phyloP scores from a whole-genome alignment of 2,329 filamentous ascomycete genomes.

The Cladorrhinum sp. region DNA sequence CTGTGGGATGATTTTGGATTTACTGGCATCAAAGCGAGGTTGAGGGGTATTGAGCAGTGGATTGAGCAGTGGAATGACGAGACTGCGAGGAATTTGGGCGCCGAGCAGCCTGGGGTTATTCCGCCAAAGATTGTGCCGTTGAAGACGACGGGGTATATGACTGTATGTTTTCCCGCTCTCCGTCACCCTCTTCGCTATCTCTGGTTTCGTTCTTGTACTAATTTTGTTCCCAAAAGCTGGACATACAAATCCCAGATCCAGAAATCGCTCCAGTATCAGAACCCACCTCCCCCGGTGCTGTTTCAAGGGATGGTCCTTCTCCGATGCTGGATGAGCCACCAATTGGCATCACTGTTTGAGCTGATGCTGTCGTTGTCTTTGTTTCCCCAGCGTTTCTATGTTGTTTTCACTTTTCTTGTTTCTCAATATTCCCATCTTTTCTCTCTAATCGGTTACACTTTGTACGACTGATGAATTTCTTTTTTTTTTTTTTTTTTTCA shows the following conservation, averaged over 20 bases:
- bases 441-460: slow-evolving; percentile 6
- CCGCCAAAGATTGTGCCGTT: slow-evolving; percentile 73
- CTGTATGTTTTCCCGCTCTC: slow-evolving; percentile 53
- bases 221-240: slow-evolving; percentile 60
- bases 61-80: slow-evolving; percentile 83
- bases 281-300: slow-evolving; percentile 43
- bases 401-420: neutral
- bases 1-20: slow-evolving; percentile 88
- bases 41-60: slow-evolving; percentile 72
- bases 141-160: slow-evolving; percentile 84
- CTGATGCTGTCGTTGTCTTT: too few relatives aligned
- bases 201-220: neutral
- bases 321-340: slow-evolving; percentile 31
- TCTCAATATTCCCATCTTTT: neutral
- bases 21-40: slow-evolving; percentile 68
- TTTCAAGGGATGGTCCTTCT: slow-evolving; percentile 12
- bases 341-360: slow-evolving; percentile 15
- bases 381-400: neutral
- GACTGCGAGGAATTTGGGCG: slow-evolving; percentile 54
- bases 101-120: slow-evolving; percentile 46
- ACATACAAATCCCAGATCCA: slow-evolving; percentile 78
- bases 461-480: slow-evolving; percentile 14
- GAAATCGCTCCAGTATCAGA: slow-evolving; percentile 55
- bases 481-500: neutral
- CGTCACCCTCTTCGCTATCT: too few relatives aligned